These are phyloP conservation scores for Cytospora piceicola DNA, from an alignment of 2,329 filamentous ascomycete species.

Conservation along the genomic window DNA sequence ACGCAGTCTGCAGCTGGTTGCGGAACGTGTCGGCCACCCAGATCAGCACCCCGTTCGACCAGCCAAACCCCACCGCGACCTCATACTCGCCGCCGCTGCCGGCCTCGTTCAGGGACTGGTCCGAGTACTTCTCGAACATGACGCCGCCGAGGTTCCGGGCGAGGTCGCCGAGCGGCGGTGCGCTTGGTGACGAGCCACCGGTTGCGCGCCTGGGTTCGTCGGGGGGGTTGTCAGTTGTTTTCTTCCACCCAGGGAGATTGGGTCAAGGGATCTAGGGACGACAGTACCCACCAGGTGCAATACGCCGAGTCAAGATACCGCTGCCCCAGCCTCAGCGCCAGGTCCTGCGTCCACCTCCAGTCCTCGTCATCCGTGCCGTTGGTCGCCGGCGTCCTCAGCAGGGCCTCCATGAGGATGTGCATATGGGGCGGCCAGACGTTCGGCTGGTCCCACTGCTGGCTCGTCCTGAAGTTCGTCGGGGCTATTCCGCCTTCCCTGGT, in stretches of 20 bases:
- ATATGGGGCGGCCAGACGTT: slow-evolving; percentile 72
- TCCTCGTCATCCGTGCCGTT: slow-evolving; percentile 57
- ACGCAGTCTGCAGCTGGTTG: slow-evolving; percentile 55
- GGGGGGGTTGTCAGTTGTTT: neutral
- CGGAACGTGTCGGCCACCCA: slow-evolving; percentile 68
- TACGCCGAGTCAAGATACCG: slow-evolving; percentile 70
- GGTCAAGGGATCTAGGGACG: neutral
- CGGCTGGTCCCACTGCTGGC: slow-evolving; percentile 72
- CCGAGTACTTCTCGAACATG: slow-evolving; percentile 73
- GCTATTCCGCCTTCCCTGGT: slow-evolving; percentile 60
- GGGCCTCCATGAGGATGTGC: slow-evolving; percentile 65
- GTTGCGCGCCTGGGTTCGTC: slow-evolving; percentile 49
- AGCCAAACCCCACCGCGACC: slow-evolving; percentile 72
- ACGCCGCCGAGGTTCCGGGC: slow-evolving; percentile 52
- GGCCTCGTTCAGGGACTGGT: slow-evolving; percentile 62
- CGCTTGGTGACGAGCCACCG: slow-evolving; percentile 61
- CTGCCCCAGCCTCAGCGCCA: slow-evolving; percentile 64
- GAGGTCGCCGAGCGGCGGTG: slow-evolving; percentile 54
- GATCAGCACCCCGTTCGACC: slow-evolving; percentile 71
- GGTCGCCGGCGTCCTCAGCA: slow-evolving; percentile 62
- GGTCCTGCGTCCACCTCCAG: slow-evolving; percentile 56
- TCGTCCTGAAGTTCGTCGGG: slow-evolving; percentile 63
- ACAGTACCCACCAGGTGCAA: slow-evolving; percentile 63
- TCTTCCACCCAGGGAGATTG: neutral
- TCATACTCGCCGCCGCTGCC: slow-evolving; percentile 70